Evolutionary conservation across 129 eudicot genomes (phyloP), one percentile per base, ranked within the genome.

Genomic region (Apium graveolens): DNA sequence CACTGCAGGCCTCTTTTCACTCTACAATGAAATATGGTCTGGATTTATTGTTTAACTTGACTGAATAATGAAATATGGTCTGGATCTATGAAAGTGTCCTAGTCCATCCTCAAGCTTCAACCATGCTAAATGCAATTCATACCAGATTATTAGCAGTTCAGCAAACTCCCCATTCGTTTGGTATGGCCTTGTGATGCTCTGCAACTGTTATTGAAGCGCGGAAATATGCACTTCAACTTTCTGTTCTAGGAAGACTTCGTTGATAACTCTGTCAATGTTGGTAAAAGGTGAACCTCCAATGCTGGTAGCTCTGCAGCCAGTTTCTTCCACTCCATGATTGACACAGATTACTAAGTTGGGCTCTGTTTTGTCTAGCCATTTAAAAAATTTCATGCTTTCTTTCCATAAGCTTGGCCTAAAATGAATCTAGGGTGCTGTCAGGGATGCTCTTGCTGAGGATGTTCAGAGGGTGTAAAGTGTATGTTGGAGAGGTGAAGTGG

Each of bases 331-430:
- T n/a, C 81, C 81, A 26, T 78, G 78, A 46, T 82, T 82, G 5
- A 82, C 82, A 26, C 78, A 82, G 16, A 82, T 41, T 11, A 82
- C 85, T 12, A 76, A 82, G 20, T 73, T 60, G 5, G 73, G 75
- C 5, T 73, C 79, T 72, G 73, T 72, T 17, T 79, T 12, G 42
- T 85, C 78, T 32, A 85, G 85, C 88, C 88, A 85, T 35, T 69
- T 12, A 21, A 85, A 21, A 42, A 71, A 75, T 26, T 44, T 66
- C 1, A 12, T 24, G 16, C 81, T 81, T 10, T 53, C 74, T 75
- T 78, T 81, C 88, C 85, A 81, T 2, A 85, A 78, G 74, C 75
- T 85, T 24, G 78, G 48, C 32, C 73, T 71, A 14, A 85, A 85
- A 55, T 26, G 75, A 69, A 6, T 46, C 21, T 26, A 70, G 12